Base-by-base conservation (phyloP, 148 eudicot species). In the Vaccinium macrocarpon region DNA sequence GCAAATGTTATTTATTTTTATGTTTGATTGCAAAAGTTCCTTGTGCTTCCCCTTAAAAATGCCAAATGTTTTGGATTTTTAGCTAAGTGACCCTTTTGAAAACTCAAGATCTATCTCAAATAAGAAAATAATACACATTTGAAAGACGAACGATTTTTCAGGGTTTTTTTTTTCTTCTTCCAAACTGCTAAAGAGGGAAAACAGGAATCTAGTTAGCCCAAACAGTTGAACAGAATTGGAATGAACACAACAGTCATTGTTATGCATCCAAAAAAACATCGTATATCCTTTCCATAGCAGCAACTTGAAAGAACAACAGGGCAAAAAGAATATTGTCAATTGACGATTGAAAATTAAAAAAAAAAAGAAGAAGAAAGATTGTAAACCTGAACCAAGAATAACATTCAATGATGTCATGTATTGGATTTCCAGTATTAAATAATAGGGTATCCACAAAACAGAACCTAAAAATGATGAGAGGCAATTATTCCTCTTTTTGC, bases 381-480 rank as follows among this genome's bases (percentile, higher is more conserved):
- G 61, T 14, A 50, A 50, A 10, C 8, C 27, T 14, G 56, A 76
- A n/a, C 19, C n/a, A 49, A 76, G 50, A 27, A 46, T n/a, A 12
- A 76, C 38, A 23, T 27, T 51, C 52, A 12, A 5, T 42, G 46
- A 42, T 42, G 46, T 42, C 46, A 42, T 77, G 35, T 51, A 51
- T 51, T 51, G 11, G 61, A 10, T 76, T 13, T 38, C 18, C 57
- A 50, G 38, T 77, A 12, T 29, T 32, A 51, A 77, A 42, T 14
- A 77, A 25, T 19, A 49, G 18, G 50, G 29, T 8, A 76, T 76
- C 57, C 79, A 76, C 76, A 71, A 16, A 76, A 76, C 72, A 46
- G 78, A n/a, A 50, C 23, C 23, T 23, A 18, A 16, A 74, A 74
- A 38, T 3, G 5, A 78, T 9, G 38, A 80, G 82, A 79, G 68